Percentiles rank a stretch among this genome's conserved stretches.
Conservation (phyloP, 768 basidiomycete species). For the Chalciporus chontae region DNA sequence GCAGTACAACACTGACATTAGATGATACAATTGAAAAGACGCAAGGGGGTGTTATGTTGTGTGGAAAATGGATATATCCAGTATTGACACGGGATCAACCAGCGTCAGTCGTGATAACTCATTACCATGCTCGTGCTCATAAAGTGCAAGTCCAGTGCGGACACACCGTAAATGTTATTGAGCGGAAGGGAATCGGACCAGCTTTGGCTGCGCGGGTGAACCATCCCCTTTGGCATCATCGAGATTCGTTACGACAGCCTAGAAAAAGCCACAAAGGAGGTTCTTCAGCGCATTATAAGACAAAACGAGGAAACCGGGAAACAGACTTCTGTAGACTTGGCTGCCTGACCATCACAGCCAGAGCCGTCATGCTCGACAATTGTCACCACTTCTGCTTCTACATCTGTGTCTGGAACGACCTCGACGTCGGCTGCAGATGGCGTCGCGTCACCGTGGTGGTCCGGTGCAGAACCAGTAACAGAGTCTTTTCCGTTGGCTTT, state of each 20-base stretch:
- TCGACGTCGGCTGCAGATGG: not conserved
- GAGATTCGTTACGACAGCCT: conserved; percentile 6
- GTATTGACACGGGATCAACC: not conserved
- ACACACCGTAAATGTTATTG: conserved; percentile 33
- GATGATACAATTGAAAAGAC: not conserved
- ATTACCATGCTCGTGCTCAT: not conserved
- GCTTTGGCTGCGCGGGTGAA: conserved; percentile 9
- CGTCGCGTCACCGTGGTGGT: not conserved
- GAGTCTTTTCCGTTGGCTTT: not conserved
- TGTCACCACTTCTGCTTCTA: not conserved
- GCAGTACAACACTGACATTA: not conserved
- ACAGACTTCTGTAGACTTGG: conserved; percentile 21
- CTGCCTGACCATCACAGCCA: not conserved
- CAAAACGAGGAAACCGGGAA: not conserved
- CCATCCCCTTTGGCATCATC: not conserved
- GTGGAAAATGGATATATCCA: not conserved
- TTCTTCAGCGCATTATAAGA: conserved; percentile 15
- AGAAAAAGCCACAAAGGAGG: not conserved
- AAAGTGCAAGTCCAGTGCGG: conserved; percentile 2
- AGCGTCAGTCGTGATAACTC: not conserved
- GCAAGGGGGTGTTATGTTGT: not conserved
- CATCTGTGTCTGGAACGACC: not conserved
- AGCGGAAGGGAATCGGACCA: conserved; percentile 32
- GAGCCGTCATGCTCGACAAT: not conserved
- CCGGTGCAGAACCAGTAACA: not conserved